Conservation (phyloP, 805 yeast species). For the Hanseniaspora guilliermondii region DNA sequence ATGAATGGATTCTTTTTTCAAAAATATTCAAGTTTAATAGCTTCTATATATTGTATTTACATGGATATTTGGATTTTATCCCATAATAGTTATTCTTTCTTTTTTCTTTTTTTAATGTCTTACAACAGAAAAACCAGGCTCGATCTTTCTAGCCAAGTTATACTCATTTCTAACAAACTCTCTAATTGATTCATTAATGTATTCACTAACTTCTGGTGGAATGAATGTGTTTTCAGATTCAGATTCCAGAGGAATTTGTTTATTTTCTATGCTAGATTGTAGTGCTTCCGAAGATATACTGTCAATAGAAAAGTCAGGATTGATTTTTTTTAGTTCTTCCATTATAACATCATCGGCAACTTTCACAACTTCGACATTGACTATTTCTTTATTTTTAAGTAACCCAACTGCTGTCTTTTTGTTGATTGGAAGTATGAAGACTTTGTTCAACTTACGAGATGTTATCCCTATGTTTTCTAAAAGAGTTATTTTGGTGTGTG, state of each 20-base stretch:
- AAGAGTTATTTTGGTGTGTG: constrained; percentile 3
- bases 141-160: constrained; percentile 8
- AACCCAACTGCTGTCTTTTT: constrained; percentile 3
- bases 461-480: constrained; percentile 2
- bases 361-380: constrained; percentile 5
- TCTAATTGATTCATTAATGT: not conserved
- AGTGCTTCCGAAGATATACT: not conserved
- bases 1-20: too few relatives aligned
- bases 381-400: constrained; percentile 5
- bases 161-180: not conserved
- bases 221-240: not conserved
- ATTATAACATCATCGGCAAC: not conserved
- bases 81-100: not conserved
- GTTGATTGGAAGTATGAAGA: constrained; percentile 6
- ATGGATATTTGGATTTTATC: not conserved
- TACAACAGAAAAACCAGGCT: constrained; percentile 5
- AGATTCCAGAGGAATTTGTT: not conserved
- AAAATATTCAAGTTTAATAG: too few relatives aligned
- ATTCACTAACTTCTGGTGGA: not conserved
- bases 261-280: not conserved
- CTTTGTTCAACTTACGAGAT: constrained; percentile 1
- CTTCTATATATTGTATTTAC: not conserved
- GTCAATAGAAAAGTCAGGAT: not conserved
- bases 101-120: not conserved
- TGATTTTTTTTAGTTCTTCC: not conserved